Conservation (phyloP, 129 eudicot genomes). For the Sambucus nigra region DNA sequence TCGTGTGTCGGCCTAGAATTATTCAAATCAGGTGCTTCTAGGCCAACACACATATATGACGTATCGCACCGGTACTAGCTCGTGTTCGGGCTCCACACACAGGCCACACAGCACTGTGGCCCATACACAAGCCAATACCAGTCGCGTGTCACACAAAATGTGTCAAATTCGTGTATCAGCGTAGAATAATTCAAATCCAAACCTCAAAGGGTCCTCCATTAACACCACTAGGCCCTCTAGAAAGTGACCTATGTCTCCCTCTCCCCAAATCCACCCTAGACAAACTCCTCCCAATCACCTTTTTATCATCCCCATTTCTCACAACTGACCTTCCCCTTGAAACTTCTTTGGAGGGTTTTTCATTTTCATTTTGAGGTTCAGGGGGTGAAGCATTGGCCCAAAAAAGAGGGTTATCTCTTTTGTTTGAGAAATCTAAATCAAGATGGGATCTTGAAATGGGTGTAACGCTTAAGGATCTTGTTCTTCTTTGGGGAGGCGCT, state of each 20-base stretch:
- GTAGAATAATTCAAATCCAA: too few species aligned
- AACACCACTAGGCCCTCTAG: slow-evolving; percentile 3
- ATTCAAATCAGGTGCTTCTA: too few species aligned
- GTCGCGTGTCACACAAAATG: too few species aligned
- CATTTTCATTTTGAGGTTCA: not conserved
- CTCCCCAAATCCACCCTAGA: slow-evolving; percentile 11
- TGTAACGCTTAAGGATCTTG: slow-evolving; percentile 74
- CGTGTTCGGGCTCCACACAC: too few species aligned
- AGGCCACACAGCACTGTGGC: too few species aligned
- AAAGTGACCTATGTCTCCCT: slow-evolving; percentile 55
- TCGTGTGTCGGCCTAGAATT: too few species aligned
- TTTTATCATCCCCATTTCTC: not conserved
- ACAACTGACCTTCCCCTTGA: not conserved
- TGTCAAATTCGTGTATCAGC: too few species aligned
- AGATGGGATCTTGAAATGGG: slow-evolving; percentile 40
- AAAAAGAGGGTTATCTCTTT: slow-evolving; percentile 77
- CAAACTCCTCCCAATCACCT: not conserved
- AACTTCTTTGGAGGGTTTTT: not conserved
- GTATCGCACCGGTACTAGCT: too few species aligned
- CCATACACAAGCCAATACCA: too few species aligned
- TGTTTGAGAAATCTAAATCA: slow-evolving; percentile 48
- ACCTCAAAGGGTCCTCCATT: too few species aligned
- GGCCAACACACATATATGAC: too few species aligned
- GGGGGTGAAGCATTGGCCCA: slow-evolving; percentile 25
- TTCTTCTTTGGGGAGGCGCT: slow-evolving; percentile 13